These are phyloP conservation scores for Tolypocladium ovalisporum DNA, from an alignment of 2,329 filamentous ascomycete species.

Conservation along the genomic window DNA sequence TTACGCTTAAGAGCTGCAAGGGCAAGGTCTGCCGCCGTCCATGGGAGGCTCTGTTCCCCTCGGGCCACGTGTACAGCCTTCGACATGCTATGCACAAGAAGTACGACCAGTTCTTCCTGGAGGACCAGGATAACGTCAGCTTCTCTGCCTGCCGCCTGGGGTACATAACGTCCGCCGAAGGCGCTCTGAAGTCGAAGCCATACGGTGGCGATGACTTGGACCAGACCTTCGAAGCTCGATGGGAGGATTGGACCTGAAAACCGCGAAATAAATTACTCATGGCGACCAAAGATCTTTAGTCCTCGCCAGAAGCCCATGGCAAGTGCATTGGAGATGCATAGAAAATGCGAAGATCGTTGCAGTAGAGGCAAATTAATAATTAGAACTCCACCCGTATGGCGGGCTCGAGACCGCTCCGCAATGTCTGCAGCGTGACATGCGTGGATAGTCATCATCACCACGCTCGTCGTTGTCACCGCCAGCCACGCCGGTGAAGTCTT, in stretches of 20 bases:
- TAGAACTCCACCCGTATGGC: not conserved
- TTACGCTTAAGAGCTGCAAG: constrained; percentile 52
- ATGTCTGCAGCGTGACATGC: not conserved
- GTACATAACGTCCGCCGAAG: constrained; percentile 26
- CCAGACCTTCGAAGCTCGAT: not conserved
- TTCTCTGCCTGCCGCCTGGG: constrained; percentile 44
- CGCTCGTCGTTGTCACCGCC: not conserved
- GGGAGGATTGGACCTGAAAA: not conserved
- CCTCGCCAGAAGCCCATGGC: too few relatives aligned
- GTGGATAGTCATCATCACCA: too few relatives aligned
- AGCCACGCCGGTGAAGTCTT: not conserved
- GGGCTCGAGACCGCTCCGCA: not conserved
- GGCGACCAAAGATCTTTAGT: not conserved
- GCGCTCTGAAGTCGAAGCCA: not conserved
- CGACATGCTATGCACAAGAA: constrained; percentile 33
- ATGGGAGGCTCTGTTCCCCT: constrained; percentile 46
- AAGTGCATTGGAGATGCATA: not conserved
- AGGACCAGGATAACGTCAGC: constrained; percentile 33
- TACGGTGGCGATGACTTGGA: not conserved
- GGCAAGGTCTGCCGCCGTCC: constrained; percentile 40
- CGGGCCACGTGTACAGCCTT: constrained; percentile 37
- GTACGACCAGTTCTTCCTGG: constrained; percentile 39
- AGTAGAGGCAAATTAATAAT: not conserved
- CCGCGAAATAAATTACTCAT: not conserved
- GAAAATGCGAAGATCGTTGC: not conserved